These are phyloP conservation scores for Paecilomyces sp. DNA, from an alignment of 2,329 filamentous ascomycete species.

Conservation along the genomic window DNA sequence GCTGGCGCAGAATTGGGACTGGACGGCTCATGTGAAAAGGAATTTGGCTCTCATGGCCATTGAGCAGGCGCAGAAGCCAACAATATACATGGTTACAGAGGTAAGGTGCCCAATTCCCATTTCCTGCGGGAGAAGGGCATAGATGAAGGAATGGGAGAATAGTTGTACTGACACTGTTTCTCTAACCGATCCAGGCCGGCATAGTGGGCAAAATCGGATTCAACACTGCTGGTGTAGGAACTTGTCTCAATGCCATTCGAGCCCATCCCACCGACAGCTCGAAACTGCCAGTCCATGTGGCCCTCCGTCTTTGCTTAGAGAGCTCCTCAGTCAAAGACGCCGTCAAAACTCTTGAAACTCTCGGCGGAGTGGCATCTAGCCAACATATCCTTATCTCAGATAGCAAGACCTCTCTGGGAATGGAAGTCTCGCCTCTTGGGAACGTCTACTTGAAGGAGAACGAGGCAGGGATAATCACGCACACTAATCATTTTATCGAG, in stretches of 20 bases:
- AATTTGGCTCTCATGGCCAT: constrained; percentile 48
- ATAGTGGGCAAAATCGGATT: constrained; percentile 61
- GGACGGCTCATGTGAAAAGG: constrained; percentile 44
- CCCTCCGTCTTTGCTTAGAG: constrained; percentile 50
- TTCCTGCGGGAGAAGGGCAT: constrained; percentile 32
- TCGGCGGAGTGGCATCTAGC: constrained; percentile 47
- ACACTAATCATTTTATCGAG: constrained; percentile 41
- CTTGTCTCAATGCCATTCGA: constrained; percentile 56
- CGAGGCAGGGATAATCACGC: constrained; percentile 27
- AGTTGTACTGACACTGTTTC: neutral
- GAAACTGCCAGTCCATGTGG: constrained; percentile 55
- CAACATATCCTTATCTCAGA: constrained; percentile 53
- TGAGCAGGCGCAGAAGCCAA: constrained; percentile 37
- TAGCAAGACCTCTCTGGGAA: constrained; percentile 16
- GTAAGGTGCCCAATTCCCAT: constrained; percentile 10
- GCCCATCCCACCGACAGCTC: constrained; percentile 47
- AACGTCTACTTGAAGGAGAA: constrained; percentile 27
- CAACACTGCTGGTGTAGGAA: constrained; percentile 52
- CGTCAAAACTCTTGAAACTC: constrained; percentile 35
- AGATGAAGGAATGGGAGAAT: too few relatives aligned
- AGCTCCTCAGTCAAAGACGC: constrained; percentile 42
- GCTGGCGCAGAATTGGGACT: constrained; percentile 55
- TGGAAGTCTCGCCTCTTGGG: constrained; percentile 22
- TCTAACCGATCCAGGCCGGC: constrained; percentile 35
- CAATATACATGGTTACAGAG: constrained; percentile 50